These are phyloP conservation scores for Boletus barrowsii DNA, from an alignment of 768 basidiomycete species.

Conservation along the genomic window DNA sequence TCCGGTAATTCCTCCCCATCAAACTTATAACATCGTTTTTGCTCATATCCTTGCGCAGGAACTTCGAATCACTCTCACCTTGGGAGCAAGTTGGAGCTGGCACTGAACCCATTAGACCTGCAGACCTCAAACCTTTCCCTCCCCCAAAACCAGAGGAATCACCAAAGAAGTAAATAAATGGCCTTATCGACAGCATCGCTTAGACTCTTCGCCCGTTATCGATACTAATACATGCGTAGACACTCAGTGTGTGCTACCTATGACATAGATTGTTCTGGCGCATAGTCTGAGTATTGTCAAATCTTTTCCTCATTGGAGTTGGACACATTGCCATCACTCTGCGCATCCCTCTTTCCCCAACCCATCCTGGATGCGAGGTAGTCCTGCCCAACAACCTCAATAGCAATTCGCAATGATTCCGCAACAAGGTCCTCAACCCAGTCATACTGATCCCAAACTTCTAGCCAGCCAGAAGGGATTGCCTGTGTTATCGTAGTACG, in stretches of 20 bases:
- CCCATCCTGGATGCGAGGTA: conserved; percentile 86
- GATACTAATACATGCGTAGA: conserved; percentile 13
- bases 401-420: conserved; percentile 76
- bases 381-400: conserved; percentile 91
- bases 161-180: conserved; percentile 65
- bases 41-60: conserved; percentile 44
- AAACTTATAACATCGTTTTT: not conserved
- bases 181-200: not conserved
- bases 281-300: conserved; percentile 3
- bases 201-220: conserved; percentile 6
- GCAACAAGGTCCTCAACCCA: conserved; percentile 97
- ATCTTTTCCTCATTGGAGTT: conserved; percentile 7
- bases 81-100: conserved; percentile 93
- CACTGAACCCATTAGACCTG: conserved; percentile 53
- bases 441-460: conserved; percentile 85
- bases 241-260: conserved; percentile 2
- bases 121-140: conserved; percentile 72
- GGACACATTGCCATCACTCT: conserved; percentile 5
- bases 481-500: conserved; percentile 81
- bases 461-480: conserved; percentile 82
- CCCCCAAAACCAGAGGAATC: conserved; percentile 72
- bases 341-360: conserved; percentile 48
- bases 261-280: conserved; percentile 5
- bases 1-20: conserved; percentile 58
- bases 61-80: conserved; percentile 89